These are phyloP conservation scores for Coffea canephora DNA, from an alignment of 257 asterid genomes.

Conservation along the genomic window DNA sequence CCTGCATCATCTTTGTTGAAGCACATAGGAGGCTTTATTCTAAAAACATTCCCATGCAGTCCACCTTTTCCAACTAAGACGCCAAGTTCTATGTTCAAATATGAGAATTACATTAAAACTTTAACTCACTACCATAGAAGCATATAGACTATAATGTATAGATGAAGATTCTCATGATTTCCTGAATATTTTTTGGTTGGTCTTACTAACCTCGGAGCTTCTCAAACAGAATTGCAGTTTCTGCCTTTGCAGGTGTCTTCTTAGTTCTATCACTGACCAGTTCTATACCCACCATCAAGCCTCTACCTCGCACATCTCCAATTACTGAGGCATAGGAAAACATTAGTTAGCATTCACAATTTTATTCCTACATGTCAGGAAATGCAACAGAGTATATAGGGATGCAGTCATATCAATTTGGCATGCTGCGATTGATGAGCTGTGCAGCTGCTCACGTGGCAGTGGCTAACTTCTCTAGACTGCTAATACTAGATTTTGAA, in stretches of 20 bases:
- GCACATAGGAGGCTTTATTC: conserved; percentile 98
- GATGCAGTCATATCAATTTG: not conserved
- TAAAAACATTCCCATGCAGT: conserved; percentile 87
- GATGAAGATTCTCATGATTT: not conserved
- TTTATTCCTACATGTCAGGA: not conserved
- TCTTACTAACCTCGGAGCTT: conserved; percentile 75
- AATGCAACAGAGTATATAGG: not conserved
- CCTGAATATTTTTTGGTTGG: not conserved
- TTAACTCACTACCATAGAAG: not conserved
- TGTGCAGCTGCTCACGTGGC: not conserved
- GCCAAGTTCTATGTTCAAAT: conserved; percentile 62
- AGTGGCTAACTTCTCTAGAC: not conserved
- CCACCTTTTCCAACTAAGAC: conserved; percentile 96
- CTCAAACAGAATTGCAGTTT: conserved; percentile 78
- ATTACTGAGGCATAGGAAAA: conserved; percentile 47
- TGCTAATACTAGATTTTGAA: not conserved
- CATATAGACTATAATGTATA: not conserved
- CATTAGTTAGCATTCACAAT: not conserved
- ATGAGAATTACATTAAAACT: not conserved
- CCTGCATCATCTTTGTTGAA: conserved; percentile 90
- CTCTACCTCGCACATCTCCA: conserved; percentile 95
- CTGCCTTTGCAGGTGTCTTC: conserved; percentile 92
- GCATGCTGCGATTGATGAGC: not conserved
- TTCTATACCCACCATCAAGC: conserved; percentile 90
- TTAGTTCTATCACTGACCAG: conserved; percentile 71